phyloP scores from a whole-genome alignment of 164 flowering plant genomes.

The Santalum album region DNA sequence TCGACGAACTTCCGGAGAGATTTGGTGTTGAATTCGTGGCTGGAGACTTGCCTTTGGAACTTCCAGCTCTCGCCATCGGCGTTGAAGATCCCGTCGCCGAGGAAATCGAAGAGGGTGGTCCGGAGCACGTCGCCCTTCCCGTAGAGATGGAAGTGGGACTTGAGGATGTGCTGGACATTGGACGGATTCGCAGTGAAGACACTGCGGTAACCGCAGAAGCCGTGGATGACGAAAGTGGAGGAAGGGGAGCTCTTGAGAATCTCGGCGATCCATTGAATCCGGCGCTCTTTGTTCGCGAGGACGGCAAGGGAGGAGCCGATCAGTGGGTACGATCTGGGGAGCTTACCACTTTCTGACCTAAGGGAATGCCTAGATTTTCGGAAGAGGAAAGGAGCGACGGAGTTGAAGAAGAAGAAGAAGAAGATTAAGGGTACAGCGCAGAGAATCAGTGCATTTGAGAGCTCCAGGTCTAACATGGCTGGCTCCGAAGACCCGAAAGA shows the following conservation, averaged over 20 bases:
- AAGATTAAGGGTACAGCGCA: conserved; percentile 1
- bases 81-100: conserved; percentile 24
- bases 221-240: conserved; percentile 14
- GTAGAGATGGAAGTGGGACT: conserved; percentile 15
- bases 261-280: conserved; percentile 13
- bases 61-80: conserved; percentile 23
- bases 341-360: too few species aligned
- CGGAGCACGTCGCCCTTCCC: conserved; percentile 8
- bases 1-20: conserved; percentile 21
- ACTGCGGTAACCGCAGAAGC: conserved; percentile 11
- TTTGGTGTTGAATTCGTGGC: conserved; percentile 22
- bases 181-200: conserved; percentile 18
- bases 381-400: not conserved
- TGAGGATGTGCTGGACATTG: conserved; percentile 19
- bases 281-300: conserved; percentile 3
- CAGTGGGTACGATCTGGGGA: conserved; percentile 17
- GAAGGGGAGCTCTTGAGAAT: conserved; percentile 8
- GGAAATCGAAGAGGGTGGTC: conserved; percentile 10
- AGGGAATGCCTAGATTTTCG: too few species aligned
- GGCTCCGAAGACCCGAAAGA: too few species aligned
- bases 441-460: conserved; percentile 3
- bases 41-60: conserved; percentile 20
- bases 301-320: conserved; percentile 14
- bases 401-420: conserved; percentile 4
- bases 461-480: conserved; percentile 6